Evolutionary conservation across 495 filamentous ascomycete species (phyloP).

Genomic region (Polyplosphaeria fusca): DNA sequence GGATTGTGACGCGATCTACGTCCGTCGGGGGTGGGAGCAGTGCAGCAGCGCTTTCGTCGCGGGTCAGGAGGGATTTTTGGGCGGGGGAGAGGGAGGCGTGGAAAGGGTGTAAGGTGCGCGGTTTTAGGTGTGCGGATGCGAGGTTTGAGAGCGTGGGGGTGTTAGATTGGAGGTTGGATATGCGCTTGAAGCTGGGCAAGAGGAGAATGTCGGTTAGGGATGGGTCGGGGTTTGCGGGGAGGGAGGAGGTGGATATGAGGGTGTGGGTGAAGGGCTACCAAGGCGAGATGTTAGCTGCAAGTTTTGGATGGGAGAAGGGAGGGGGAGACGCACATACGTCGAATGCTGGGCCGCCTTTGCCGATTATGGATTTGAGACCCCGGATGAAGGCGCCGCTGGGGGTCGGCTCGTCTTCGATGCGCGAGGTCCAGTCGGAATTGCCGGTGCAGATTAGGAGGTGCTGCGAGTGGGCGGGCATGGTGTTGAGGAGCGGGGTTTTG

Average conservation of each 20-base stretch:
- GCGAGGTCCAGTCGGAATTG: constrained; percentile 70
- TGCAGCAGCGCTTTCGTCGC: constrained; percentile 35
- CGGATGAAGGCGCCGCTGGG: constrained; percentile 61
- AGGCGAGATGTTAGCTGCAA: not conserved
- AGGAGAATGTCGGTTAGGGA: constrained; percentile 58
- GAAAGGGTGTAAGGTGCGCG: constrained; percentile 56
- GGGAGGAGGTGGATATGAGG: constrained; percentile 67
- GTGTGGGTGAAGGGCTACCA: constrained; percentile 79
- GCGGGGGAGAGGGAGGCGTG: constrained; percentile 53
- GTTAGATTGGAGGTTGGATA: constrained; percentile 64
- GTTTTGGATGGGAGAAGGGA: not conserved
- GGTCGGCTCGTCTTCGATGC: constrained; percentile 62
- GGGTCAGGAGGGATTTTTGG: constrained; percentile 44
- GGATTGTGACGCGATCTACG: constrained; percentile 64
- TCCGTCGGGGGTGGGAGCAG: constrained; percentile 48
- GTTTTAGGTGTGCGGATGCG: constrained; percentile 57
- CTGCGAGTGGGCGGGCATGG: constrained; percentile 74
- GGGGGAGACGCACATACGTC: constrained; percentile 57
- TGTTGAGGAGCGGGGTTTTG: constrained; percentile 62
- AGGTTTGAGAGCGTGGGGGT: constrained; percentile 50
- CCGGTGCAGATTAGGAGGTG: constrained; percentile 83
- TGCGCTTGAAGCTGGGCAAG: constrained; percentile 74
- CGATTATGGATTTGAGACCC: constrained; percentile 62
- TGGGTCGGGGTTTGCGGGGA: constrained; percentile 47
- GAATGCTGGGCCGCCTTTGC: constrained; percentile 63